Evolutionary conservation across 208 protist species (phyloP).

Genomic region (Acanthamoeba lenticulata): DNA sequence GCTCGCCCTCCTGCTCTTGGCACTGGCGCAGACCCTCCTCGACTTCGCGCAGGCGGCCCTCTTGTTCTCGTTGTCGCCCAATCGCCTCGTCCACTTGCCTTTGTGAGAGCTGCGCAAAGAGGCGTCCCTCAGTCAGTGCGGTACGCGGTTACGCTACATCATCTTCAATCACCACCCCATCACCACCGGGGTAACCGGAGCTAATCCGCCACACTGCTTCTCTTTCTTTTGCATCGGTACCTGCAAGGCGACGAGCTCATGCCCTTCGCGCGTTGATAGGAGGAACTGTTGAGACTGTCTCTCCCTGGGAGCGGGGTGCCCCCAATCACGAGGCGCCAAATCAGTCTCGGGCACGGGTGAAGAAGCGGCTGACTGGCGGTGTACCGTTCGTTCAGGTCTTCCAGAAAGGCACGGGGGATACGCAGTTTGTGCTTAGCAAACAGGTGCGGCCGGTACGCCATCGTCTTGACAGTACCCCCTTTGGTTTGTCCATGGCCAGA

Average conservation of each 20-base stretch:
- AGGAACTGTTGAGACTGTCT: not conserved
- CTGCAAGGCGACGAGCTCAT: not conserved
- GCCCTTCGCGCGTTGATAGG: not conserved
- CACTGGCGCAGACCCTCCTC: not conserved
- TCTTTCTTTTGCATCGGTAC: no score
- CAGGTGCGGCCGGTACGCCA: constrained; percentile 11
- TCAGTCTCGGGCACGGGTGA: no score
- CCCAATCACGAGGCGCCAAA: not conserved
- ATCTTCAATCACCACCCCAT: no score
- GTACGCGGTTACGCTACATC: not conserved
- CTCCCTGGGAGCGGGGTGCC: not conserved
- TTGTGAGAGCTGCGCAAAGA: not conserved
- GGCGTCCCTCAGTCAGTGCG: no score
- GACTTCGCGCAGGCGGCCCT: not conserved
- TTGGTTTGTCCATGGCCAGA: no score
- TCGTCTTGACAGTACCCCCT: constrained; percentile 11
- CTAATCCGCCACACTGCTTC: no score
- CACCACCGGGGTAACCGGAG: no score
- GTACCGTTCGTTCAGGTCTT: not conserved
- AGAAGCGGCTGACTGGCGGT: no score
- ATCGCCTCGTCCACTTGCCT: not conserved
- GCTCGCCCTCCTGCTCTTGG: not conserved
- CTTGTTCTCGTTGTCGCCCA: not conserved
- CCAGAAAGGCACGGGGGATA: not conserved
- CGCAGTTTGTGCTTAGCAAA: not conserved